phyloP scores from a whole-genome alignment of 805 yeast species.

The Candida silvicultrix region DNA sequence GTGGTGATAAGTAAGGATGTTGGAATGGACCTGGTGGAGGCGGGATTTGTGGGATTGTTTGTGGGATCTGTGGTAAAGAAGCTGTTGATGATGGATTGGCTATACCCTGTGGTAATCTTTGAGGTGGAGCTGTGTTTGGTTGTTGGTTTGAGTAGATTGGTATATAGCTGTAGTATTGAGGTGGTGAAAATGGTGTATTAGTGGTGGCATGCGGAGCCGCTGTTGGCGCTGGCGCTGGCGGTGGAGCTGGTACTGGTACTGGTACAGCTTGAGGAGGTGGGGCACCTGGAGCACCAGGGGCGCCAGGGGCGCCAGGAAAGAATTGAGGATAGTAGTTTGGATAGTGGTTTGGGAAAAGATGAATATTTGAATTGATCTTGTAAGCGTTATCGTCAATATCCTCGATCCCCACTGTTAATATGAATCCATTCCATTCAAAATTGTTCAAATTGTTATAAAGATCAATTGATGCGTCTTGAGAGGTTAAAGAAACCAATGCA shows the following conservation, averaged over 20 bases:
- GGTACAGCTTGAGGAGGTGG: not conserved
- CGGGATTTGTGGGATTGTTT: not conserved
- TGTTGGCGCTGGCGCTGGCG: not conserved
- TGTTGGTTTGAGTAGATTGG: not conserved
- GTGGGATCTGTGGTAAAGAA: not conserved
- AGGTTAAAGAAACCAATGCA: constrained; percentile 9
- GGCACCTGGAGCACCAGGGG: too few species aligned
- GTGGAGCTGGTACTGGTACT: not conserved
- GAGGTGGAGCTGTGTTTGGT: not conserved
- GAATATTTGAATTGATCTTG: constrained; percentile 1
- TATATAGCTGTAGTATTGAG: not conserved
- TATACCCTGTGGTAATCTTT: not conserved
- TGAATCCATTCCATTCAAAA: constrained; percentile 10
- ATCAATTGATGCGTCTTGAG: constrained; percentile 4
- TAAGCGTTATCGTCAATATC: not conserved
- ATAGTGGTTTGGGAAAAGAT: not conserved
- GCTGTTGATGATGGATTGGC: not conserved
- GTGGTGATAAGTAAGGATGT: constrained; percentile 3
- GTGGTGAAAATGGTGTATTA: constrained; percentile 1
- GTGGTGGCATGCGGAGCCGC: too few species aligned
- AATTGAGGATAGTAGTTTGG: not conserved
- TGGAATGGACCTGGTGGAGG: not conserved
- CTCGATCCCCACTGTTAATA: constrained; percentile 6
- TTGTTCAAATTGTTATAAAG: constrained; percentile 12
- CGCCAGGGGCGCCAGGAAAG: too few species aligned